Base-by-base conservation (phyloP, 306 rosid genomes). In the Lathyrus oleraceus region DNA sequence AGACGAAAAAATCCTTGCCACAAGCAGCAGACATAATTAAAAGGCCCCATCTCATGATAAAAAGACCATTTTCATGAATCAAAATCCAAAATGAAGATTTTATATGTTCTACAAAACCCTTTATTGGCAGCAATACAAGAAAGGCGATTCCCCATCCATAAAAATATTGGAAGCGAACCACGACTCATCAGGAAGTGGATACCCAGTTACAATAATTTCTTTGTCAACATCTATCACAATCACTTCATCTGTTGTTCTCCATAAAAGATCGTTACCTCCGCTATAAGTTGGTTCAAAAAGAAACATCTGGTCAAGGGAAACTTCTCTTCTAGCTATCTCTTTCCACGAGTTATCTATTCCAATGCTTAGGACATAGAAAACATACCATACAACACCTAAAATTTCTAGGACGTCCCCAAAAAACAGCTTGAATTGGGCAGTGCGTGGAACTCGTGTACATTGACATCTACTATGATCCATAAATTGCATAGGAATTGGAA, bases 231-330 rank as follows among this genome's bases (percentile, higher is more conserved):
- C 17, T 3, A 56, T 56, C 15, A 12, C 36, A 56, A 56, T 25
- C 38, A 56, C 38, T 13, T 25, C 61, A 6, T 56, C 16, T 2
- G 0, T 2, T 23, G 38, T 56, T 56, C 12, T 56, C 38, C 61
- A 56, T 1, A 12, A 56, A 25, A 56, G 15, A 12, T 23, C 17
- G 5, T 56, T 56, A 10, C 1, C 16, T 56, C 61, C 61, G 12
- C 15, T 54, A 54, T 23, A 21, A 23, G 25, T 25, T 23, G 16
- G 61, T 23, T 13, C 9, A 54, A 54, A 1, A 5, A 5, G 12
- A 11, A n/a, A n/a, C n/a, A n/a, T n/a, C 17, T 0, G 0, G 2
- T 0, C 0, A 54, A 12, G 3, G 17, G 4, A 2, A 5, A 3
- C 0, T 56, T 56, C 61, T 56, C 27, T 56, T 56, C 61, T 56